Base-by-base conservation (phyloP, 2,329 filamentous ascomycete species). In the Verticillium longisporum region DNA sequence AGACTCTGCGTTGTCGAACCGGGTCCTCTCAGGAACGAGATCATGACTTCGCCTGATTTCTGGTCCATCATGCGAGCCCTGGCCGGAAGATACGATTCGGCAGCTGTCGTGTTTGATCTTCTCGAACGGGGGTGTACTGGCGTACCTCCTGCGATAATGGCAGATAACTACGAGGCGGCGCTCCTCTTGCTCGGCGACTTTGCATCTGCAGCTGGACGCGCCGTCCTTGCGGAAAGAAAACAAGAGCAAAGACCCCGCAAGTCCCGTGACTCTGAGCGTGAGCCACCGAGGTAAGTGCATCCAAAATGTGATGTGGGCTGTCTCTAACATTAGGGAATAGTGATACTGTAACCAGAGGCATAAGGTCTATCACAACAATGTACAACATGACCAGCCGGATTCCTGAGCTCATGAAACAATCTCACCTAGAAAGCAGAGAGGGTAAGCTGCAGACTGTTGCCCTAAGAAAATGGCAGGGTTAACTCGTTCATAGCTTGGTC, bases 41-140 rank as follows among this genome's bases (percentile, higher is more conserved):
- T 98, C 67, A 96, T 96, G 75, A 94, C 91, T 14, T 98, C 94
- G 18, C 95, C 95, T 0, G 95, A 99, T 71, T 98, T 99, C 74
- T 99, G 95, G 95, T 89, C 89, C 5, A 90, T 97, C 14, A 80
- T 99, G 59, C 88, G 92, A 63, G 84, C 87, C 36, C 78, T 99
- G 18, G 87, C 91, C 56, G 80, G 81, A 31, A 84, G 88, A 63
- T 77, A 85, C 3, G 88, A 91, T 59, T 88, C 89, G 32, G 90
- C 92, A 1, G 81, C 88, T 0, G 82, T 88, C 15, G 92, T 96
- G 0, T 98, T 98, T 72, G 86, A 89, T 60, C 90, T 98, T n/a
- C 80, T 97, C 0, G 89, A 95, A 70, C 87, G 84, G 60, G 87
- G 93, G 32, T 86, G 92, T 2, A 84, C 83, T 11, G 89, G 88